A percentile compares a stretch with the other conserved stretches of the same genome.
Evolutionary conservation across 352 stramenopile species (phyloP).

Genomic region (Phytophthora megakarya): DNA sequence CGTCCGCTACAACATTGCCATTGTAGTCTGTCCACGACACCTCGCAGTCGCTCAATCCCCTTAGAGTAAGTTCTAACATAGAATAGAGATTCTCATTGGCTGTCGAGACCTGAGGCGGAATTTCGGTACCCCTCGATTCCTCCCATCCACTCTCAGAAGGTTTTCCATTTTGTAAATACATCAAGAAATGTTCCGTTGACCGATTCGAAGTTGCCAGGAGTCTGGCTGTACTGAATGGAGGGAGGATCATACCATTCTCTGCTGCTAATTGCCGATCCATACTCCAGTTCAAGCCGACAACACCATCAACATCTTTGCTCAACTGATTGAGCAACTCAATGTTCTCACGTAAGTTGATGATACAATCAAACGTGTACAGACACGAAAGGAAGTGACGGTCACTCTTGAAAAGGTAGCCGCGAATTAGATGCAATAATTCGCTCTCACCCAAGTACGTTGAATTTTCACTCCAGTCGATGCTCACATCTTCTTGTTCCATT

Average conservation of each 20-base stretch:
- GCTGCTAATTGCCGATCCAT: conserved; percentile 49
- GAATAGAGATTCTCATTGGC: conserved; percentile 86
- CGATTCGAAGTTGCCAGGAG: conserved; percentile 68
- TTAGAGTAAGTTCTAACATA: conserved; percentile 83
- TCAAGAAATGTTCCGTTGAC: conserved; percentile 82
- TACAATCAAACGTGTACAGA: conserved; percentile 79
- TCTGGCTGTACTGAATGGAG: conserved; percentile 85
- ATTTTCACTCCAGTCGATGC: conserved; percentile 33
- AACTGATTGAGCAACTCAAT: conserved; percentile 46
- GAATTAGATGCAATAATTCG: conserved; percentile 74
- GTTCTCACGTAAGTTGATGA: conserved; percentile 65
- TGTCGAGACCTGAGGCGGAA: conserved; percentile 43
- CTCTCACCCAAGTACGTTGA: conserved; percentile 72
- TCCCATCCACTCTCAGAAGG: conserved; percentile 9
- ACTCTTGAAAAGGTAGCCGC: conserved; percentile 73
- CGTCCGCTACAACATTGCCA: conserved; percentile 40
- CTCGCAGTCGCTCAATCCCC: conserved; percentile 82
- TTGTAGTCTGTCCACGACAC: conserved; percentile 85
- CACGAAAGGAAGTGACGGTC: conserved; percentile 84
- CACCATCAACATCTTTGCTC: conserved; percentile 35
- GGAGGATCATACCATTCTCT: conserved; percentile 59
- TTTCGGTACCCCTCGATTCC: background rate
- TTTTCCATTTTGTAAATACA: conserved; percentile 72
- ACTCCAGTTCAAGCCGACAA: conserved; percentile 66
- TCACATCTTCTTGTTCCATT: conserved; percentile 58